Base-by-base conservation (phyloP, 108 stramenopile genomes). In the Cyclotella atomus region DNA sequence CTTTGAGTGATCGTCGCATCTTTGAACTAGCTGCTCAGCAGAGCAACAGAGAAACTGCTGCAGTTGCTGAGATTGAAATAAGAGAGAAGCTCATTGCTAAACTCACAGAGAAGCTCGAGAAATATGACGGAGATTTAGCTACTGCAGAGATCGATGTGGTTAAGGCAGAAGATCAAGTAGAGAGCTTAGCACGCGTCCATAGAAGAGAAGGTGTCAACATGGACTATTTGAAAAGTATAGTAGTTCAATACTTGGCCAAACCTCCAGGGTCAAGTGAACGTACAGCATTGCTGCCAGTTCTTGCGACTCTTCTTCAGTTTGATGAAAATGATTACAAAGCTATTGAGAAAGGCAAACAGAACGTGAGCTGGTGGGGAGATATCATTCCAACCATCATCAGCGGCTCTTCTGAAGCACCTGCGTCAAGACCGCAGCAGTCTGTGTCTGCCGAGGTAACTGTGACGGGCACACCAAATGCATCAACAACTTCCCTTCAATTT, bases 181-280 rank as follows among this genome's bases (percentile, higher is more conserved):
- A 92, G 65, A 89, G 92, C 43, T 74, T 93, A 14, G 80, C 89
- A 44, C 88, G 91, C 34, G 78, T 91, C 24, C 83, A 85, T 36
- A 83, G 95, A 52, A 77, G 93, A 19, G 92, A 96, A 73, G 91
- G 92, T 68, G 89, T 96, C 10, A 94, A 96, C 60, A 73, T 96
- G 80, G 95, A 96, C 63, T 96, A 96, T 68, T 68, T 96, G 43
- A 96, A 96, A 71, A 89, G 91, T 67, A 90, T 90, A 53, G 87
- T 96, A 5, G 95, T 96, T n/a, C 89, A 96, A 70, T 96, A 87
- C 65, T 75, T 96, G 12, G 89, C 89, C 23, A 88, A 92, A 59
- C 90, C 95, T 9, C 88, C 93, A 12, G 95, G 95, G 0, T 88
- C 92, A 24, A 92, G 89, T 56, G 95, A 96, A 65, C 78, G 93